These are phyloP conservation scores for Trichoderma koningiopsis DNA, from an alignment of 2,329 filamentous ascomycete genomes.

Conservation along the genomic window DNA sequence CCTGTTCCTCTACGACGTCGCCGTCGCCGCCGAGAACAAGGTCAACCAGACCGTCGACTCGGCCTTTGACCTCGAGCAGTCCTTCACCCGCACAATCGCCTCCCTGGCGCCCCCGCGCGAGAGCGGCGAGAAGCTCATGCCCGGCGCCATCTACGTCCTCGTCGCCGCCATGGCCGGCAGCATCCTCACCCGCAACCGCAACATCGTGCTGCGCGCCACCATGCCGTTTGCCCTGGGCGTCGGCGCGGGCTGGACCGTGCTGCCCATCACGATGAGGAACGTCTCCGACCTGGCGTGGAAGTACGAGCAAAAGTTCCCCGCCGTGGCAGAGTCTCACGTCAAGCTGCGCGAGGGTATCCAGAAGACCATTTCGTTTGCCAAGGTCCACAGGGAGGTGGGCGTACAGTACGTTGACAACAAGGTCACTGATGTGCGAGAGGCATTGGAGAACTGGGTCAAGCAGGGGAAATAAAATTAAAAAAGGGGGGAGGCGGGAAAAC, in stretches of 20 bases:
- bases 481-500: conserved; percentile 60
- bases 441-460: conserved; percentile 85
- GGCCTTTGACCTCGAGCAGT: conserved; percentile 82
- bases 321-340: conserved; percentile 78
- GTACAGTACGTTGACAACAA: conserved; percentile 77
- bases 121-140: conserved; percentile 85
- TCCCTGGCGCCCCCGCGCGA: conserved; percentile 84
- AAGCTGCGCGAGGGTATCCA: conserved; percentile 68
- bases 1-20: conserved; percentile 76
- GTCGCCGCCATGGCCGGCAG: conserved; percentile 93
- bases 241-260: conserved; percentile 77
- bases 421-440: conserved; percentile 73
- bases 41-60: conserved; percentile 81
- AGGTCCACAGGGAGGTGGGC: conserved; percentile 71
- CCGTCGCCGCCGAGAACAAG: conserved; percentile 73
- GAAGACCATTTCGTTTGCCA: conserved; percentile 71
- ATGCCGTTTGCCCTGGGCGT: conserved; percentile 80
- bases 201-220: conserved; percentile 75
- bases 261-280: conserved; percentile 90
- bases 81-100: conserved; percentile 85
- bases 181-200: conserved; percentile 87
- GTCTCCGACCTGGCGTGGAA: conserved; percentile 83
- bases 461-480: conserved; percentile 70
- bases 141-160: conserved; percentile 87
- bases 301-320: conserved; percentile 89